Percentiles rank a stretch among this genome's conserved stretches.
phyloP scores from a whole-genome alignment of 2,329 filamentous ascomycete genomes.

The Rosellinia necatrix region DNA sequence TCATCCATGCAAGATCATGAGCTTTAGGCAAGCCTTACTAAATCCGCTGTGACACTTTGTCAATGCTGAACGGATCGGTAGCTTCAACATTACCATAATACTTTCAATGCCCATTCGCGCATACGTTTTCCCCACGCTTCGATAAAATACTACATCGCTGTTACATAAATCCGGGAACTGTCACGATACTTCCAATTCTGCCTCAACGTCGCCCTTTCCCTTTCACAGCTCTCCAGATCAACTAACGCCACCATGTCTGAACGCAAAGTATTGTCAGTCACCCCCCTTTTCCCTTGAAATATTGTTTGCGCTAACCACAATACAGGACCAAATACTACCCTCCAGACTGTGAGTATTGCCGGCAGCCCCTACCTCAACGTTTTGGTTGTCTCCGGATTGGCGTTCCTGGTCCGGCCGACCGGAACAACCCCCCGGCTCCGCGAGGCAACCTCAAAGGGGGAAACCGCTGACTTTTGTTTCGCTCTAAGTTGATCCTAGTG shows the following conservation, averaged over 20 bases:
- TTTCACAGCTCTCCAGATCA: not conserved
- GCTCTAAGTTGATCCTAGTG: conserved; percentile 73
- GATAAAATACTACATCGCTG: not conserved
- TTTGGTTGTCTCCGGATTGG: not conserved
- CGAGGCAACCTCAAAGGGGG: not conserved
- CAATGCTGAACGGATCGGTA: not conserved
- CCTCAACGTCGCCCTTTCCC: not conserved
- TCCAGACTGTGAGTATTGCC: conserved; percentile 63
- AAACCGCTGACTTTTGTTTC: conserved; percentile 8
- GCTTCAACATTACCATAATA: not conserved
- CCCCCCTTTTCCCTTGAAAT: conserved; percentile 3
- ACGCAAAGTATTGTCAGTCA: conserved; percentile 47
- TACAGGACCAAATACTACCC: conserved; percentile 59
- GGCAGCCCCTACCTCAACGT: not conserved
- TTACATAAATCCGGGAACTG: not conserved
- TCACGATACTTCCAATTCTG: not conserved
- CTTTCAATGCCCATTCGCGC: not conserved
- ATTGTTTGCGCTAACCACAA: conserved; percentile 26
- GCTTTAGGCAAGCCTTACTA: too few species aligned
- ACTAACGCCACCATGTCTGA: conserved; percentile 46
- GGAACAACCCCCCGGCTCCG: not conserved
- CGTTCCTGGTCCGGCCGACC: not conserved
- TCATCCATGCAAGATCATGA: not conserved
- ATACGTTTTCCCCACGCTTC: not conserved
- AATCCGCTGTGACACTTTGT: too few species aligned